Base-by-base conservation (phyloP, 805 yeast species). In the Barnettozyma vustinii region DNA sequence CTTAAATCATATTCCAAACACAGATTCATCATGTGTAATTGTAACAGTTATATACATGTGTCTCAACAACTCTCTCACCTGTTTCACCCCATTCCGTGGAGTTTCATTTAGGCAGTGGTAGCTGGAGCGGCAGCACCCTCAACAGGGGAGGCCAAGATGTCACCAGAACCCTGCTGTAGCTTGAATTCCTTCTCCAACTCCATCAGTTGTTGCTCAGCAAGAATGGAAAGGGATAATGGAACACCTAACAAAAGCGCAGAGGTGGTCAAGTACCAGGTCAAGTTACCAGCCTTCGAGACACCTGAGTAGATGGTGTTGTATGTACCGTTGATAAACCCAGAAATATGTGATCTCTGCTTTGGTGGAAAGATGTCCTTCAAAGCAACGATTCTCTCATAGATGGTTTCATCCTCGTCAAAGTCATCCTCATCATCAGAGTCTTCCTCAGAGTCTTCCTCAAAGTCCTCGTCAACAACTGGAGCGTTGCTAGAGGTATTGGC, bases 141-240 rank as follows among this genome's bases (percentile, higher is more conserved):
- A 32, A 25, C 40, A 53, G 87, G 86, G 53, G 85, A 82, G 40
- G 89, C 85, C 60, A 86, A 71, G 42, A 85, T 78, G 51, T 83
- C 90, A 61, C 80, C 83, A 23, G 90, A 84, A 53, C 84, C 83
- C 67, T 83, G 85, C 68, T 85, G 92, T 63, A 85, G 72, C 50
- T 84, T 81, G 77, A 89, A 83, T 65, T 90, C 94, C 74, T 87
- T 89, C 75, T 91, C 97, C 84, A 88, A 79, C 73, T 91, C 97
- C 65, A 84, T 81, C 67, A 91, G 79, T 74, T 92, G 97, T 66
- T 90, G 95, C 73, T 92, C 97, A 52, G 90, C 83, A 61, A 94
- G 76, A 59, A 94, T 87, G 46, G 96, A 84, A 60, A 94, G 75
- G 9, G 96, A 83, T 59, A 88, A 77, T 55, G 99, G 99, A 42